Base-by-base conservation (phyloP, 2,329 filamentous ascomycete genomes). In the Clonostachys rhizophaga region DNA sequence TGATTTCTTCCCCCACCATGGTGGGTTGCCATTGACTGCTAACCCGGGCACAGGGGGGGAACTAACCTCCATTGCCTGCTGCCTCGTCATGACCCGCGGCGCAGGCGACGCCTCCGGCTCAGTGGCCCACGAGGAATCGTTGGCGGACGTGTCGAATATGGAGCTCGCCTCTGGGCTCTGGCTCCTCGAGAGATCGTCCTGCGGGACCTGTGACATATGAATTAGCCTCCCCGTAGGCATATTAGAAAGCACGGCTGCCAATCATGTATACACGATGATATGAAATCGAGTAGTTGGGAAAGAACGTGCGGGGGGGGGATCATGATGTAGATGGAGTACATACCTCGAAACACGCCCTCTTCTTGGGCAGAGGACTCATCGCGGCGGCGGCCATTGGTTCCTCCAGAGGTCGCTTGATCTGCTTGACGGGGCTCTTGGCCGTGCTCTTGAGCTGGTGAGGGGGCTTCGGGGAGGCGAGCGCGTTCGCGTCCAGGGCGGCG, bases 31-130 rank as follows among this genome's bases (percentile, higher is more conserved):
- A 30, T 30, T 39, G 16, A 16, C 16, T 16, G 16, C 2, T 16
- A 16, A 16, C 16, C 16, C 16, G 16, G 20, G 36, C 14, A 18
- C 18, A 18, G 18, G 5, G 18, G 18, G 18, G 5, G 5, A 12
- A 41, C 65, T 42, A 62, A 79, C 76, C 67, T 75, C 67, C 65
- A 74, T 68, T 40, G 76, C 70, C 55, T 80, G 71, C 54, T 79
- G 75, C 43, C 76, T 71, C 49, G 75, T 78, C 58, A 78, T 53
- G 40, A 52, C 50, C n/a, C 48, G 51, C 20, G 53, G 53, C 16
- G 48, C 47, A 12, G 37, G 44, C 18, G 55, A 47, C 44, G 50
- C 40, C 40, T 79, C 74, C 5, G 72, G 72, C n/a, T 76, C 56
- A 20, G 65, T 60, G 14, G 65, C 66, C 58, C 74, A 75, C 6